Evolutionary conservation across 306 rosid species (phyloP).

Genomic region (Vicia faba): DNA sequence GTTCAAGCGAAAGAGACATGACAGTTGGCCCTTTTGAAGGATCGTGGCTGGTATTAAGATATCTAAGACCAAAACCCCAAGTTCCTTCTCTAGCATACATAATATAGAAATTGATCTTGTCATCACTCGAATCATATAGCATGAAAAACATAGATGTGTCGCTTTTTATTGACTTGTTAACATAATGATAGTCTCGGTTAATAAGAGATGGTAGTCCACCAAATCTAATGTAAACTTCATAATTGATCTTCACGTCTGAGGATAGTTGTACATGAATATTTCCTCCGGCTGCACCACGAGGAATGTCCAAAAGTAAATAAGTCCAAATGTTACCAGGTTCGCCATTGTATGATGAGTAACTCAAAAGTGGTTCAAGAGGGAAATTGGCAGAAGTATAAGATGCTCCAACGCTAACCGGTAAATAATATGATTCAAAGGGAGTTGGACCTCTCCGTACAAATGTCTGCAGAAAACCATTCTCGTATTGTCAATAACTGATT

Average conservation of each 20-base stretch:
- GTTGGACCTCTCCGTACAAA: conserved; percentile 59
- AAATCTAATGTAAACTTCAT: conserved; percentile 80
- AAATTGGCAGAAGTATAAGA: conserved; percentile 58
- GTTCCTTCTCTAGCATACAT: conserved; percentile 90
- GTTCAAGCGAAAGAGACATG: conserved; percentile 86
- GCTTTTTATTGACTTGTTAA: conserved; percentile 75
- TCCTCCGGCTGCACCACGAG: conserved; percentile 90
- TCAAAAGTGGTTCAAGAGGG: conserved; percentile 74
- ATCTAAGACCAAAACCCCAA: conserved; percentile 87
- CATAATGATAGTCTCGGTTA: conserved; percentile 81
- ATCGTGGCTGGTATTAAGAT: conserved; percentile 43
- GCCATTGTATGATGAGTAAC: conserved; percentile 52
- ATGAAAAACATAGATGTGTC: conserved; percentile 75
- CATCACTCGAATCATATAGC: conserved; percentile 67
- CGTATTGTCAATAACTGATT: conserved; percentile 49
- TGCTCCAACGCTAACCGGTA: conserved; percentile 62
- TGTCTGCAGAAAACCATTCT: conserved; percentile 80
- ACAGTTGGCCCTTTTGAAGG: conserved; percentile 51
- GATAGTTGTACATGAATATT: conserved; percentile 68
- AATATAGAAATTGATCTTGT: conserved; percentile 70
- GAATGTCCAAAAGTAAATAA: conserved; percentile 76
- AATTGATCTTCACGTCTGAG: conserved; percentile 56
- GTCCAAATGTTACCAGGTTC: conserved; percentile 67
- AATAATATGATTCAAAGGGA: conserved; percentile 81
- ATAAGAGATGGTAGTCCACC: conserved; percentile 87